Conservation (phyloP, 306 rosid species). For the Oemleria cerasiformis region DNA sequence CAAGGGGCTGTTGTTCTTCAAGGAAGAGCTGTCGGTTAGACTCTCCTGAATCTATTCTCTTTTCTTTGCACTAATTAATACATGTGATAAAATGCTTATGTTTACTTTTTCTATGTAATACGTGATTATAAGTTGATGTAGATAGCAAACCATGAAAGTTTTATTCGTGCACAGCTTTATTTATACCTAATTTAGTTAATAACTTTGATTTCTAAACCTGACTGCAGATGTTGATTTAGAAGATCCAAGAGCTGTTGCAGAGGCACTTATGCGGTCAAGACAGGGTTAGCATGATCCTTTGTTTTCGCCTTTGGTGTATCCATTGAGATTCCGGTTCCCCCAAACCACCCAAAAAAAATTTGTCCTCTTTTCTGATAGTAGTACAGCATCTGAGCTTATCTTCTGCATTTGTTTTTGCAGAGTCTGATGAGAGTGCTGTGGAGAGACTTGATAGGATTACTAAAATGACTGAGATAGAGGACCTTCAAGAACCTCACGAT, state of each 20-base stretch:
- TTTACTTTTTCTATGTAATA: background rate
- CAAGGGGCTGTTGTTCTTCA: slow-evolving; percentile 98
- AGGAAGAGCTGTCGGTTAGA: slow-evolving; percentile 79
- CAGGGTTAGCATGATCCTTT: slow-evolving; percentile 46
- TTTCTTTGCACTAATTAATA: slow-evolving; percentile 5
- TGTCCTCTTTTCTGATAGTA: slow-evolving; percentile 7
- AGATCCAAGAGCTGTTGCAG: slow-evolving; percentile 67
- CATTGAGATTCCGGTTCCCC: slow-evolving; percentile 8
- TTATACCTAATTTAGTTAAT: slow-evolving; percentile 20
- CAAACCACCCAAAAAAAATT: slow-evolving; percentile 1
- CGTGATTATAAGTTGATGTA: background rate
- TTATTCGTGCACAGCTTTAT: background rate
- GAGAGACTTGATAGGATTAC: slow-evolving; percentile 64
- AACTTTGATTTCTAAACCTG: slow-evolving; percentile 33
- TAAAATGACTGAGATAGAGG: slow-evolving; percentile 80
- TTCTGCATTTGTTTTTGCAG: slow-evolving; percentile 35
- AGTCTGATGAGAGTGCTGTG: slow-evolving; percentile 46
- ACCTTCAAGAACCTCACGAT: slow-evolving; percentile 66
- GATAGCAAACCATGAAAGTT: slow-evolving; percentile 1
- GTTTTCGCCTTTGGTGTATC: slow-evolving; percentile 13
- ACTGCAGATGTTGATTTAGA: slow-evolving; percentile 78
- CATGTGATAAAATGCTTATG: background rate
- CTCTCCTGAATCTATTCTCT: slow-evolving; percentile 22
- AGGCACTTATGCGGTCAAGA: slow-evolving; percentile 65
- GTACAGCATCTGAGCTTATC: slow-evolving; percentile 25